Base-by-base conservation (phyloP, 371 early-diverging fungal species). In the Caulochytrium protostelioides region DNA sequence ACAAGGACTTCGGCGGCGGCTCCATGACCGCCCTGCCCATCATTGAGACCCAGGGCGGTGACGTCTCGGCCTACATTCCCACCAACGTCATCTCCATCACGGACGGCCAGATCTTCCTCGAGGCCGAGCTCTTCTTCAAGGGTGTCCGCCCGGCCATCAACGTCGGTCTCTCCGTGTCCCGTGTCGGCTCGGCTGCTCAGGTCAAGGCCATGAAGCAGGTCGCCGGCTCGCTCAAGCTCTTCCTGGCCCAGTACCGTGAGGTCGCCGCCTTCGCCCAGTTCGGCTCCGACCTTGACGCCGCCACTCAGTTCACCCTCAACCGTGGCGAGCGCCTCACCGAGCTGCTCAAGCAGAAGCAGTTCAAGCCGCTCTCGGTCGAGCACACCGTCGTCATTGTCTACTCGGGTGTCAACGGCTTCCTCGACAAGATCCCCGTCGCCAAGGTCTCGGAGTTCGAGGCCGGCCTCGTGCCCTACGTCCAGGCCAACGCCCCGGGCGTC, bases 31-130 rank as follows among this genome's bases (percentile, higher is more conserved):
- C 90, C 35, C 74, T 89, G 40, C 90, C 90, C 57, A 77, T 89
- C 53, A 86, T 89, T 67, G 90, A 89, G 59, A 89, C 90, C 52
- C 86, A 87, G 68, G 90, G 90, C 69, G 90, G 90, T 62, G 90
- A 86, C 75, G 90, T 89, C 55, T 86, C 87, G 38, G 90, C 90
- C 30, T 89, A 89, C 70, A 89, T 89, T 71, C 90, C 90, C 46
- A 89, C 90, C 63, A 89, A 89, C 72, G 87, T 89, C 54, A 89
- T 89, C 83, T 85, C 86, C 63, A 90, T 90, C 49, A 90, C 90
- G 41, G 90, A 89, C 61, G 90, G 90, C 30, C 90, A 83, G 63
- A 83, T 83, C 47, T 84, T 89, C 81, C 73, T 90, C 71, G 91
- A 90, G 66, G 85, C 91, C 30, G 89, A 90, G 62, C 71, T 89